phyloP scores from a whole-genome alignment of 495 filamentous ascomycete species.

The Neurospora hispaniola region DNA sequence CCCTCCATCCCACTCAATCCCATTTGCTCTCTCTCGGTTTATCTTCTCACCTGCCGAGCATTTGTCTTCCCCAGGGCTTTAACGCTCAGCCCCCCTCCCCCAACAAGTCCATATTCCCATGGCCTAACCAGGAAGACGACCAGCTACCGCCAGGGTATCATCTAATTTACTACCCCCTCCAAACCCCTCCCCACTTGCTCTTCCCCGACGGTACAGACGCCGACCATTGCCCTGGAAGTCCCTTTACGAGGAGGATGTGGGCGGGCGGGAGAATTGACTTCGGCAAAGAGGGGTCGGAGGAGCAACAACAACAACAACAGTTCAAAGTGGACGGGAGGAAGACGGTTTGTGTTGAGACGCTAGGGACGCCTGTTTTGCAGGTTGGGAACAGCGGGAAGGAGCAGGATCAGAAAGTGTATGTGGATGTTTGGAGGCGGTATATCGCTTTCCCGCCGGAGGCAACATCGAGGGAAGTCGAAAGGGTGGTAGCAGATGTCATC shows the following conservation, averaged over 20 bases:
- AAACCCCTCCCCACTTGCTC: slow-evolving; percentile 41
- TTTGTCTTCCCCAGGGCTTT: slow-evolving; percentile 26
- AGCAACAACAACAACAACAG: background rate
- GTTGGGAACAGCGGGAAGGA: slow-evolving; percentile 4
- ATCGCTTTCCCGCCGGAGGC: background rate
- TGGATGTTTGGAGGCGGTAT: slow-evolving; percentile 30
- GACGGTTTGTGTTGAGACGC: slow-evolving; percentile 52
- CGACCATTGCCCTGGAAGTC: slow-evolving; percentile 52
- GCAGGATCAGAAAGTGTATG: slow-evolving; percentile 30
- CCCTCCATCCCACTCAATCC: slow-evolving; percentile 51
- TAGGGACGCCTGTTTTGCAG: slow-evolving; percentile 41
- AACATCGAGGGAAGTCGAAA: background rate
- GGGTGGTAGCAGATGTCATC: background rate
- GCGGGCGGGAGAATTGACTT: slow-evolving; percentile 51
- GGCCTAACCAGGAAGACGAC: slow-evolving; percentile 14
- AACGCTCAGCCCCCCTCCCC: background rate
- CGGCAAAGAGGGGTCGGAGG: slow-evolving; percentile 2
- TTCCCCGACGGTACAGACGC: slow-evolving; percentile 63
- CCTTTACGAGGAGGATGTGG: slow-evolving; percentile 69
- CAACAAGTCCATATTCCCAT: background rate
- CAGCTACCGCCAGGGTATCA: slow-evolving; percentile 52
- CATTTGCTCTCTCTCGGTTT: slow-evolving; percentile 57
- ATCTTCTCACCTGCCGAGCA: slow-evolving; percentile 40
- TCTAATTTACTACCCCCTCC: slow-evolving; percentile 60
- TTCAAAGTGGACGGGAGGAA: slow-evolving; percentile 38